phyloP scores from a whole-genome alignment of 1,284 basidiomycete genomes.

The Athelia sp. region DNA sequence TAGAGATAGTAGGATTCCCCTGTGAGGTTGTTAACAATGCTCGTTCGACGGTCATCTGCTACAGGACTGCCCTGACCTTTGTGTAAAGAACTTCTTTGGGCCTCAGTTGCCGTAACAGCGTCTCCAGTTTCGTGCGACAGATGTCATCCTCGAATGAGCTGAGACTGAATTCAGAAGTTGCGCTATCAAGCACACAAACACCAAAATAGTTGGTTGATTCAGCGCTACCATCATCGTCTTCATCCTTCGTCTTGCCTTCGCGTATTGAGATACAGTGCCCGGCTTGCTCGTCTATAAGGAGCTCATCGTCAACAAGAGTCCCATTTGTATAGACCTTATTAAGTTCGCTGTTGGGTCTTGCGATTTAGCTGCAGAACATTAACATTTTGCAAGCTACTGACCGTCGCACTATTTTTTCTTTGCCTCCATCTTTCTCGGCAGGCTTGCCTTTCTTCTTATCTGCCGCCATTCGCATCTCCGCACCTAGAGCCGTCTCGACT shows the following conservation, averaged over 20 bases:
- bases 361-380: not conserved
- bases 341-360: conserved; percentile 59
- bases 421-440: conserved; percentile 39
- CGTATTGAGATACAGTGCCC: conserved; percentile 93
- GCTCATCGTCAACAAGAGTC: conserved; percentile 88
- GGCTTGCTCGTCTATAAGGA: conserved; percentile 90
- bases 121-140: conserved; percentile 90
- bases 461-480: conserved; percentile 75
- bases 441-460: conserved; percentile 60
- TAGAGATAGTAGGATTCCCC: conserved; percentile 81
- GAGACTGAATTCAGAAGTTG: conserved; percentile 94
- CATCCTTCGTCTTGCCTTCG: conserved; percentile 39
- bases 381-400: conserved; percentile 17
- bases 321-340: conserved; percentile 97
- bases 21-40: conserved; percentile 25
- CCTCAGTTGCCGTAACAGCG: conserved; percentile 86
- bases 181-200: conserved; percentile 91
- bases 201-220: conserved; percentile 70
- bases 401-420: conserved; percentile 81
- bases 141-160: conserved; percentile 90
- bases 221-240: conserved; percentile 32
- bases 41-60: conserved; percentile 3
- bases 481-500: conserved; percentile 86
- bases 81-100: conserved; percentile 93
- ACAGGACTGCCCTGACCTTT: conserved; percentile 53